Base-by-base conservation (phyloP, 306 rosid species). In the Dalbergia cochinchinensis region DNA sequence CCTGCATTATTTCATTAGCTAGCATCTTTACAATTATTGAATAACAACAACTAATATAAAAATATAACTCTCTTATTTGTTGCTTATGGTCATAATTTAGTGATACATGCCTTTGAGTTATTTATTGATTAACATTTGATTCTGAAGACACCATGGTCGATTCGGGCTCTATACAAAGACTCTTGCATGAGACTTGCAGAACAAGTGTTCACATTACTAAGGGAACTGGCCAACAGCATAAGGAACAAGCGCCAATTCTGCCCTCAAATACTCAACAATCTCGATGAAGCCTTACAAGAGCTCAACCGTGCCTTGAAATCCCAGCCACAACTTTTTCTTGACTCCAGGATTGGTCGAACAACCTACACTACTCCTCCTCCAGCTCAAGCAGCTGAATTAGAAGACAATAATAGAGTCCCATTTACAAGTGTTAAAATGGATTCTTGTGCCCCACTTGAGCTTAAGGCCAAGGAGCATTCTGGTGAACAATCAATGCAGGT, bases 251-350 rank as follows among this genome's bases (percentile, higher is more conserved):
- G 85, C n/a, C 93, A 90, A 44, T 88, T 95, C 80, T 88, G 92
- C 9, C 90, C 88, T 0, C 85, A 85, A 55, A 81, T 65, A 47
- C 92, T 90, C 97, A 1, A 89, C 53, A 86, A 80, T 72, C 92
- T 90, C 65, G 84, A 89, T 22, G 83, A 88, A 77, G 92, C 94
- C 22, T 75, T 94, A 73, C 73, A 86, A 82, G 92, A 92, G 81
- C 91, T 94, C 0, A 87, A 94, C 84, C 66, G 68, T 5, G 96
- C 96, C 57, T 84, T 92, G 65, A 90, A 90, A 71, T 92, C 96
- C 7, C 96, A 94, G 51, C 97, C 97, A 4, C 88, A 91, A 50
- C 91, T 88, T 19, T 83, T 92, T 82, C 89, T 92, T 3, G 94
- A 96, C 70, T 60, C 96, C 9, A 89, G 80, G 71, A 87, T 76